Conservation (phyloP, 345 rosid genomes). For the Aquilaria sinensis region DNA sequence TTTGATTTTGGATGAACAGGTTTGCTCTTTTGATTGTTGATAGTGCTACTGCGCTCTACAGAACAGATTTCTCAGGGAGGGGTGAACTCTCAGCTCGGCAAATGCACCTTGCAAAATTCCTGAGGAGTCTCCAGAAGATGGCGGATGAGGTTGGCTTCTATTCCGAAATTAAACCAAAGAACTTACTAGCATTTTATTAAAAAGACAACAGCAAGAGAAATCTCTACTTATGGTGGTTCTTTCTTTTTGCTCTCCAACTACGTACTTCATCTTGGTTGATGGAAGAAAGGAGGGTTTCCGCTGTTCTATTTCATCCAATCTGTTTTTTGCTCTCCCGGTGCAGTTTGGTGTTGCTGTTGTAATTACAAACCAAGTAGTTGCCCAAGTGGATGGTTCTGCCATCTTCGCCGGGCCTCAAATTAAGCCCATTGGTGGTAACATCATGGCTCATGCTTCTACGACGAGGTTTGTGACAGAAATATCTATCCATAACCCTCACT, state of each 20-base stretch:
- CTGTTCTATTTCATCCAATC: neutral
- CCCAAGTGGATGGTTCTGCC: constrained; percentile 98
- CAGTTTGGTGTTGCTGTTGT: constrained; percentile 97
- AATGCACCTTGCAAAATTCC: constrained; percentile 98
- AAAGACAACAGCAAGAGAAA: too few relatives aligned
- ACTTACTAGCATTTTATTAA: too few relatives aligned
- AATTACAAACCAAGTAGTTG: constrained; percentile 93
- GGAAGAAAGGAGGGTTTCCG: too few relatives aligned
- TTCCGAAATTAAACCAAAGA: neutral
- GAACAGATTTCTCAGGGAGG: constrained; percentile 94
- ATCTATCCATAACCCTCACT: neutral
- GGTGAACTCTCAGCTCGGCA: constrained; percentile 96
- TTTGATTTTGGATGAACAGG: constrained; percentile 31
- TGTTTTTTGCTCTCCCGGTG: constrained; percentile 10
- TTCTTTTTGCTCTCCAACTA: too few relatives aligned
- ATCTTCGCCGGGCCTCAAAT: constrained; percentile 96
- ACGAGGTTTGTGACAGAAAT: constrained; percentile 49
- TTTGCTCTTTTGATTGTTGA: constrained; percentile 96
- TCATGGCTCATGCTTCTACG: constrained; percentile 99
- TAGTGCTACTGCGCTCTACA: constrained; percentile 89
- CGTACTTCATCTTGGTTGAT: too few relatives aligned
- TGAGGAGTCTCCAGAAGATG: constrained; percentile 90
- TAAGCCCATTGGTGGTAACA: constrained; percentile 95
- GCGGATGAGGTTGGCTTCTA: constrained; percentile 74
- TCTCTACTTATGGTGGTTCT: too few relatives aligned